Conservation (phyloP, 1,139 yeast species). For the Sugiyamaella xylanicola region DNA sequence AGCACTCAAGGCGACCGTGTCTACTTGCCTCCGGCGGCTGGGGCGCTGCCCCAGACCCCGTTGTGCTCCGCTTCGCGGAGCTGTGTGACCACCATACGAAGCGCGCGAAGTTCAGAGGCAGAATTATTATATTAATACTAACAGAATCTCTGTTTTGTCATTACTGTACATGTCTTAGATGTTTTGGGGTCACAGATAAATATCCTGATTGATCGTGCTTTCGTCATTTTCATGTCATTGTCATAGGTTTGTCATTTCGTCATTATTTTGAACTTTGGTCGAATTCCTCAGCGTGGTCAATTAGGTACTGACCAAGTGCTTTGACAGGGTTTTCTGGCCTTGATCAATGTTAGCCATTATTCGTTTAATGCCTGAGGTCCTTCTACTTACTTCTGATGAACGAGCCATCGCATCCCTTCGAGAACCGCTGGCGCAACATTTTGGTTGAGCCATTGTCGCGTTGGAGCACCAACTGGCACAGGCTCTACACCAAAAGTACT, state of each 20-base stretch:
- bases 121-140: background rate
- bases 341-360: slow-evolving; percentile 10
- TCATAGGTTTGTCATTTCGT: background rate
- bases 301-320: slow-evolving; percentile 70
- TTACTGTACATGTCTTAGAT: too few relatives aligned
- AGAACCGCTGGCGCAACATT: slow-evolving; percentile 67
- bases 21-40: background rate
- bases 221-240: background rate
- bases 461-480: slow-evolving; percentile 67
- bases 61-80: too few relatives aligned
- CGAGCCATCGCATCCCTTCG: slow-evolving; percentile 64
- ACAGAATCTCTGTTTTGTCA: too few relatives aligned
- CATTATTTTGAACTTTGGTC: slow-evolving; percentile 3
- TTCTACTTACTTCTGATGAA: slow-evolving; percentile 46
- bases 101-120: background rate
- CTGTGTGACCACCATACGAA: too few relatives aligned
- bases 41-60: background rate
- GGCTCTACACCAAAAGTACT: background rate
- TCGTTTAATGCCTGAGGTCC: background rate
- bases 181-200: too few relatives aligned
- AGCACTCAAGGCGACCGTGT: too few relatives aligned
- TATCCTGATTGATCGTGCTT: background rate
- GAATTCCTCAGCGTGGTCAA: slow-evolving; percentile 39
- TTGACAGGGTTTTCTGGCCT: slow-evolving; percentile 69
- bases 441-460: slow-evolving; percentile 75